Conservation (phyloP, 2,329 filamentous ascomycete species). For the Thermomyces lanuginosus region DNA sequence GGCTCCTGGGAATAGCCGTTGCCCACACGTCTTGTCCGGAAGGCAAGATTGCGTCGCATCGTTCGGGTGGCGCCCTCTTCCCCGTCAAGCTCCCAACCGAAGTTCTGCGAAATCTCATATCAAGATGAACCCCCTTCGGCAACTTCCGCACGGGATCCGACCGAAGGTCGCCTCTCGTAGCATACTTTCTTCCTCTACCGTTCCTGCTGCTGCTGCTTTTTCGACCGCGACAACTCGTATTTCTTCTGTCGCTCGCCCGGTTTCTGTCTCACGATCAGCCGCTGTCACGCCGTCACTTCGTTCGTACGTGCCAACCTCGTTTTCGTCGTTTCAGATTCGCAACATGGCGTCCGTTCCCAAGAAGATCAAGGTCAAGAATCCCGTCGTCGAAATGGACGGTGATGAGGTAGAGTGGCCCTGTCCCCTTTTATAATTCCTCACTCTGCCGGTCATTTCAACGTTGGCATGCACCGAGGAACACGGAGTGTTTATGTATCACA, state of each 20-base stretch:
- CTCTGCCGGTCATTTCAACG: too few relatives aligned
- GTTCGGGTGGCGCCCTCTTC: too few relatives aligned
- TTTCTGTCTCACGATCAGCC: too few relatives aligned
- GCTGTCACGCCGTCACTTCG: slow-evolving; percentile 7
- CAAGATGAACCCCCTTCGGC: too few relatives aligned
- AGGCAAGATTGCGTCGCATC: too few relatives aligned
- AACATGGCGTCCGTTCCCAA: slow-evolving; percentile 35
- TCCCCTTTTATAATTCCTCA: neutral
- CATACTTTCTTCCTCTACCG: slow-evolving; percentile 1
- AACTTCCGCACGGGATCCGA: slow-evolving; percentile 2
- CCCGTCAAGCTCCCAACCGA: too few relatives aligned
- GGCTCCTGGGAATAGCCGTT: too few relatives aligned
- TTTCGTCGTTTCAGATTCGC: slow-evolving; percentile 22
- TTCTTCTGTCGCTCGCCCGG: slow-evolving; percentile 11
- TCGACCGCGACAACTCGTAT: neutral
- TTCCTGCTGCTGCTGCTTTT: neutral
- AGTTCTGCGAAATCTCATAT: too few relatives aligned
- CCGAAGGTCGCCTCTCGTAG: slow-evolving; percentile 3
- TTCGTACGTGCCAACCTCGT: slow-evolving; percentile 13
- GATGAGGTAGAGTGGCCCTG: slow-evolving; percentile 35
- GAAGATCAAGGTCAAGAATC: slow-evolving; percentile 99
- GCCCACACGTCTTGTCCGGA: too few relatives aligned
- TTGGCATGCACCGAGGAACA: too few relatives aligned
- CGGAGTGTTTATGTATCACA: too few relatives aligned
- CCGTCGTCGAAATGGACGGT: slow-evolving; percentile 92